A percentile compares a stretch with the other conserved stretches of the same genome.
These are phyloP conservation scores for Pluteus cervinus DNA, from an alignment of 768 basidiomycete genomes.

Conservation along the genomic window DNA sequence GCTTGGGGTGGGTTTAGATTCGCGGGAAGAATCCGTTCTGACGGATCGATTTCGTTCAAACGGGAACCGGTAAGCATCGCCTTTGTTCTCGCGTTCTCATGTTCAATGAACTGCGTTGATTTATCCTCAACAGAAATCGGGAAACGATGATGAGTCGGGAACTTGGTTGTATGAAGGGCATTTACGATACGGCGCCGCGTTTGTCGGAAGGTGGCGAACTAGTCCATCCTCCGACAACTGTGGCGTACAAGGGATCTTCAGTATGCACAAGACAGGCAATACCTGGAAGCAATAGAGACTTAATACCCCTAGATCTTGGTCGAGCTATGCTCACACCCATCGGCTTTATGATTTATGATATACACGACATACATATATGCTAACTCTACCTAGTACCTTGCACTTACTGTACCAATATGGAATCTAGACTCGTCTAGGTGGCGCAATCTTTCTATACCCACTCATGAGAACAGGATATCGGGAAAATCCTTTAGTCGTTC, in stretches of 20 bases:
- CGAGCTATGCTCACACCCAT: too few relatives aligned
- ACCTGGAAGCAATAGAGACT: slow-evolving; percentile 8
- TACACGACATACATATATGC: too few relatives aligned
- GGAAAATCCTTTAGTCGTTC: too few relatives aligned
- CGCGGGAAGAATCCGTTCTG: slow-evolving; percentile 49
- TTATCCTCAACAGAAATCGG: slow-evolving; percentile 28
- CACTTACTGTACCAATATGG: too few relatives aligned
- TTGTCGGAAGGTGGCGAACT: slow-evolving; percentile 52
- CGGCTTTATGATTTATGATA: too few relatives aligned
- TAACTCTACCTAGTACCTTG: too few relatives aligned
- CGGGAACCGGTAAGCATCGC: slow-evolving; percentile 50
- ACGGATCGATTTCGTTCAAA: slow-evolving; percentile 56
- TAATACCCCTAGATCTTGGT: too few relatives aligned
- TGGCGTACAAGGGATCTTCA: slow-evolving; percentile 49
- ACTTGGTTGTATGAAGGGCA: slow-evolving; percentile 57
- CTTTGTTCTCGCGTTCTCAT: slow-evolving; percentile 3
- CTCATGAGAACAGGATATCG: too few relatives aligned
- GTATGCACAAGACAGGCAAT: slow-evolving; percentile 38
- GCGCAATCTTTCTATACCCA: too few relatives aligned
- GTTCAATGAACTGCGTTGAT: too few relatives aligned
- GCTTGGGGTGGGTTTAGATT: slow-evolving; percentile 67
- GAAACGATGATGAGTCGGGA: slow-evolving; percentile 33
- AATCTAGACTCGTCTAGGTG: too few relatives aligned
- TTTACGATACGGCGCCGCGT: slow-evolving; percentile 36
- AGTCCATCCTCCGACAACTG: slow-evolving; percentile 23